Base-by-base conservation (phyloP, 306 rosid genomes). In the Cucurbita argyrosperma region DNA sequence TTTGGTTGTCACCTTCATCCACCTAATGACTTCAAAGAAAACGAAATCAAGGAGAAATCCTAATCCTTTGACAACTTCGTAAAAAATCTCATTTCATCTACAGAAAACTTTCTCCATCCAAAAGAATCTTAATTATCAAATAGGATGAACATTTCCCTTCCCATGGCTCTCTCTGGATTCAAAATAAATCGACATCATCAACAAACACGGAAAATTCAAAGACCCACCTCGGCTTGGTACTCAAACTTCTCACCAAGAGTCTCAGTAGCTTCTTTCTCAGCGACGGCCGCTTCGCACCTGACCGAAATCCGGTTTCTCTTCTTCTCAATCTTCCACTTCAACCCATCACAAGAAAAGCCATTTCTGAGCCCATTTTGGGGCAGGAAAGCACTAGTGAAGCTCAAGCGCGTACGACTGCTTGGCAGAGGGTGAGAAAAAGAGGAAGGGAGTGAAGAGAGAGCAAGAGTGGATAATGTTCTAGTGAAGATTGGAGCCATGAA, bases 181-280 rank as follows among this genome's bases (percentile, higher is more conserved):
- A 30, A 30, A 30, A 30, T 30, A 30, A 30, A 30, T 30, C 35
- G 35, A 30, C 35, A 30, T 30, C 35, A 30, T 30, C 35, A 30
- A 2, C 35, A 30, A 2, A 30, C 39, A 6, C 26, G 8, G 38
- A 53, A 72, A 7, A 39, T 55, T 76, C 40, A 78, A 79, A 81
- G 14, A 80, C 88, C 71, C 82, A 95, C 99, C 96, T 95, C 99
- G 5, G 99, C 99, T 79, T 95, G 99, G 84, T 95, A 95, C 84
- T 95, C 93, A 40, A 83, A 91, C 83, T 88, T 88, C 76, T 95
- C 99, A 15, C 91, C 97, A 54, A 89, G 76, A 21, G 83, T 11
- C 63, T 90, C 92, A 9, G 90, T 76, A n/a, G 88, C 87, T 64
- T 89, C 99, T 58, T 83, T 88, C 68, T 95, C 97, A 0, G 96